Percentiles rank a stretch among this genome's conserved stretches.
These are phyloP conservation scores for Tylopilus sp. DNA, from an alignment of 768 basidiomycete genomes.

Conservation along the genomic window DNA sequence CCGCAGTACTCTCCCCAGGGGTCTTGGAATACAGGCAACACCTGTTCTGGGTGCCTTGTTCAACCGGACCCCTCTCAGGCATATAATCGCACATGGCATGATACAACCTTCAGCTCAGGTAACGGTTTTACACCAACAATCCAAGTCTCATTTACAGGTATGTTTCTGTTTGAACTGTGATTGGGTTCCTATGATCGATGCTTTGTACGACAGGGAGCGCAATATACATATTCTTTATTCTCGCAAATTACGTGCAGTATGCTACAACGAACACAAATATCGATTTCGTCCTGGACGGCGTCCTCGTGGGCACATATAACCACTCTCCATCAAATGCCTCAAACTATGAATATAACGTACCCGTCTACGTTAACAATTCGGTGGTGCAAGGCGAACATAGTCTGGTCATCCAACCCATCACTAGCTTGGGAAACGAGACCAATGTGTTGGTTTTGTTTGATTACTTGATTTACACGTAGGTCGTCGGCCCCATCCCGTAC, in stretches of 20 bases:
- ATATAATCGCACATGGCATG: conserved; percentile 20
- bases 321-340: background rate
- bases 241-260: conserved; percentile 1
- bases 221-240: conserved; percentile 19
- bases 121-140: background rate
- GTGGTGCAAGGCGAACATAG: conserved; percentile 4
- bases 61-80: background rate
- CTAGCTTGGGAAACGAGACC: background rate
- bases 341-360: conserved; percentile 14
- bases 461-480: conserved; percentile 19
- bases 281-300: conserved; percentile 9
- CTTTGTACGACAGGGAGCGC: conserved; percentile 5
- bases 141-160: conserved; percentile 12
- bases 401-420: conserved; percentile 8
- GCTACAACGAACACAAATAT: background rate
- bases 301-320: background rate
- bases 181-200: background rate
- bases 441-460: conserved; percentile 13
- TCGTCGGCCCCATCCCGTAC: background rate
- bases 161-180: background rate
- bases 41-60: background rate
- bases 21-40: conserved; percentile 10
- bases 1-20: conserved; percentile 8
- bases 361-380: conserved; percentile 10
- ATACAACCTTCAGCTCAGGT: background rate